Conservation (phyloP, 1,284 basidiomycete species). For the Sphaerobolus stellatus region DNA sequence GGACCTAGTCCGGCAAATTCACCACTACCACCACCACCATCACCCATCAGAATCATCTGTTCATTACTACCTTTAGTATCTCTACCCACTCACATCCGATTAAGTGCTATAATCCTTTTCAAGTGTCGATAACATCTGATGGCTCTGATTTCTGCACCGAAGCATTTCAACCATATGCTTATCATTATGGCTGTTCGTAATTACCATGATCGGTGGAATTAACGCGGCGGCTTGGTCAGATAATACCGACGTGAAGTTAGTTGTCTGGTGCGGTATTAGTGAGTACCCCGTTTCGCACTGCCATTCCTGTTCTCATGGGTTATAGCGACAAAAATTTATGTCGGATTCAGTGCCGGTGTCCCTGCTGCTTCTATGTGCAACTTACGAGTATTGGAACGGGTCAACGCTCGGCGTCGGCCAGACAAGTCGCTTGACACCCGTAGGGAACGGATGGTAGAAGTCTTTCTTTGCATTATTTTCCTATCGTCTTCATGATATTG, state of each 20-base stretch:
- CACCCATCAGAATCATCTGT: too few relatives aligned
- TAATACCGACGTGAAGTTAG: conserved; percentile 42
- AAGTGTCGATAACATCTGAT: neutral
- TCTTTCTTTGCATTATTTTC: conserved; percentile 5
- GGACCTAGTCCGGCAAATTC: too few relatives aligned
- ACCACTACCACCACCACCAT: too few relatives aligned
- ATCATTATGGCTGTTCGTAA: conserved; percentile 55
- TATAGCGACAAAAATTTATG: conserved; percentile 16
- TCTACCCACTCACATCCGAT: neutral
- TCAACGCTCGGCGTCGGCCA: conserved; percentile 27
- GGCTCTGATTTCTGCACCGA: conserved; percentile 35
- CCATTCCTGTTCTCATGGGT: neutral
- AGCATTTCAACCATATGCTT: conserved; percentile 56
- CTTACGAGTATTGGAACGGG: conserved; percentile 56
- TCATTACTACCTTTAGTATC: too few relatives aligned
- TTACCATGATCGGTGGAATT: conserved; percentile 51
- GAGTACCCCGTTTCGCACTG: conserved; percentile 20
- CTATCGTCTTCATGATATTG: conserved; percentile 6
- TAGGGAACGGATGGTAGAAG: conserved; percentile 1
- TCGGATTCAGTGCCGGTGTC: conserved; percentile 29
- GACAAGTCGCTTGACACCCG: neutral
- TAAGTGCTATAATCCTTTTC: neutral
- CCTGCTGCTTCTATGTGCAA: conserved; percentile 58
- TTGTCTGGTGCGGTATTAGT: conserved; percentile 73
- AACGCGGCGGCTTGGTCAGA: conserved; percentile 59